A percentile compares a stretch with the other conserved stretches of the same genome.
phyloP scores from a whole-genome alignment of 1,284 basidiomycete genomes.

The Trichosporon ovoides region DNA sequence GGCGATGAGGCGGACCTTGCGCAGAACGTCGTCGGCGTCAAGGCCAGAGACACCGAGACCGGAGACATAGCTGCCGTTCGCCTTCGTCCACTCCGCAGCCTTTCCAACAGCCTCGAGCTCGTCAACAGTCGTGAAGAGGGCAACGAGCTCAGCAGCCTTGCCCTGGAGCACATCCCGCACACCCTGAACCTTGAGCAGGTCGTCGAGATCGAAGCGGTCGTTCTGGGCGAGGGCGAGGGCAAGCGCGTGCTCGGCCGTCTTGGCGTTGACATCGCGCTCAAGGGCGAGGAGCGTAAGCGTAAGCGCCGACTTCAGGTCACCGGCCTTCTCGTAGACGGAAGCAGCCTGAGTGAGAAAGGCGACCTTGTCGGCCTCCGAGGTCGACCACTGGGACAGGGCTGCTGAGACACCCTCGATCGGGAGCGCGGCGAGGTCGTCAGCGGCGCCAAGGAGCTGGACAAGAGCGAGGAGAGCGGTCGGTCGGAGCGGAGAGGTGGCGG shows the following conservation, averaged over 20 bases:
- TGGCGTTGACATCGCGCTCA: constrained; percentile 53
- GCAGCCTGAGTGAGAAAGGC: constrained; percentile 65
- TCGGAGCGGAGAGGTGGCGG: constrained; percentile 63
- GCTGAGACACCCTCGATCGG: constrained; percentile 64
- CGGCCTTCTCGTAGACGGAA: constrained; percentile 57
- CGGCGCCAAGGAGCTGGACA: constrained; percentile 53
- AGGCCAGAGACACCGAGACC: constrained; percentile 56
- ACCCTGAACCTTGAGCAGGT: constrained; percentile 56
- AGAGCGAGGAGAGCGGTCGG: constrained; percentile 63
- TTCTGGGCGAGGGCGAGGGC: constrained; percentile 63
- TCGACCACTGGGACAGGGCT: constrained; percentile 72
- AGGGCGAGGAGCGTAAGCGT: constrained; percentile 50
- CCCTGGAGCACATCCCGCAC: constrained; percentile 32
- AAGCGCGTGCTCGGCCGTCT: constrained; percentile 41
- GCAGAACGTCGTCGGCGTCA: constrained; percentile 56
- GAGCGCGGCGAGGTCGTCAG: constrained; percentile 62
- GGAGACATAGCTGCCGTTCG: constrained; percentile 55
- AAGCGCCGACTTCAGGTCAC: constrained; percentile 54
- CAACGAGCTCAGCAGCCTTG: constrained; percentile 37
- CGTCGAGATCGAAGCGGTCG: constrained; percentile 70
- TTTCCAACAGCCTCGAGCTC: constrained; percentile 63
- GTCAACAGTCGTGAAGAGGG: constrained; percentile 56
- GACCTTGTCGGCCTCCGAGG: constrained; percentile 63
- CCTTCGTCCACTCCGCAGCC: constrained; percentile 61
- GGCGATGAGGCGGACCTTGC: constrained; percentile 75